These are phyloP conservation scores for Acanthamoeba triangularis DNA, from an alignment of 208 protist species.

Conservation along the genomic window DNA sequence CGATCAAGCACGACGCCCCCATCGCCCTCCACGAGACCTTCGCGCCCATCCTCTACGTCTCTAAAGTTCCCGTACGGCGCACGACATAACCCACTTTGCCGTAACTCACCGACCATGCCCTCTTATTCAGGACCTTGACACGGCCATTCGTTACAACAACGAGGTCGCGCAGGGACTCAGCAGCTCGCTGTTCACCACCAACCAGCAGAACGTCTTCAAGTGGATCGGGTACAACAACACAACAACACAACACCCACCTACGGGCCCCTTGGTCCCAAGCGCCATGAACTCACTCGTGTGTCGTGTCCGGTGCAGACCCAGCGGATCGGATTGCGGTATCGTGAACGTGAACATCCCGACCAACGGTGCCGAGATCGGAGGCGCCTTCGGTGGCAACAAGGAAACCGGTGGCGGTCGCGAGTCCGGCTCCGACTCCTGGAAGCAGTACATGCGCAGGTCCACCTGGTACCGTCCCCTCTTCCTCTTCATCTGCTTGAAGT, in stretches of 20 bases:
- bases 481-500: too few relatives aligned
- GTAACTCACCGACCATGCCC: background rate
- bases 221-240: too few relatives aligned
- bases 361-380: slow-evolving; percentile 93
- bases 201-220: slow-evolving; percentile 87
- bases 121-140: slow-evolving; percentile 83
- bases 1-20: slow-evolving; percentile 77
- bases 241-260: too few relatives aligned
- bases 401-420: slow-evolving; percentile 91
- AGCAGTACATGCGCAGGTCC: slow-evolving; percentile 91
- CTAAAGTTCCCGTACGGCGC: slow-evolving; percentile 88
- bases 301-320: slow-evolving; percentile 66
- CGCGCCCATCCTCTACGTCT: slow-evolving; percentile 91
- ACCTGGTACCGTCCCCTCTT: slow-evolving; percentile 77
- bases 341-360: slow-evolving; percentile 93
- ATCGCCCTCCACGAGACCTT: slow-evolving; percentile 91
- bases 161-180: slow-evolving; percentile 91
- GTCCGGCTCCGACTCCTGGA: slow-evolving; percentile 91
- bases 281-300: too few relatives aligned
- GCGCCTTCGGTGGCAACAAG: slow-evolving; percentile 93
- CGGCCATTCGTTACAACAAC: slow-evolving; percentile 91
- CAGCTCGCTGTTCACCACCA: slow-evolving; percentile 88
- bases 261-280: too few relatives aligned
- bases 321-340: slow-evolving; percentile 92
- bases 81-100: background rate